Evolutionary conservation across 2,329 filamentous ascomycete species (phyloP).

Genomic region (Xylariaceae sp.): DNA sequence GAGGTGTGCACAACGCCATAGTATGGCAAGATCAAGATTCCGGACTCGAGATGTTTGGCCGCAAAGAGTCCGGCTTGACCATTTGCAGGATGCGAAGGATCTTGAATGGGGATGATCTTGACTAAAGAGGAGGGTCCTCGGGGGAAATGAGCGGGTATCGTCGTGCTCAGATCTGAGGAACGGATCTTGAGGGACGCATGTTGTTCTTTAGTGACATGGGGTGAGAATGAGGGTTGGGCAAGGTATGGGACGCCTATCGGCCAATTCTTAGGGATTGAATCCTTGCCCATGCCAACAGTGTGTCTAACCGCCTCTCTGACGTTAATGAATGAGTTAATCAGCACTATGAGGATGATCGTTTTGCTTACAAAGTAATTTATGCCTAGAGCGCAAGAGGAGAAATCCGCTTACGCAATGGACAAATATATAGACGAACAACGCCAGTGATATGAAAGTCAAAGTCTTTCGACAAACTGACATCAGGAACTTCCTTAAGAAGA

Average conservation of each 20-base stretch:
- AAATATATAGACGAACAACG: too few relatives aligned
- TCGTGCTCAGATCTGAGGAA: constrained; percentile 25
- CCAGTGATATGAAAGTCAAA: too few relatives aligned
- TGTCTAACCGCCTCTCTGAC: too few relatives aligned
- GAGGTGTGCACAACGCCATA: constrained; percentile 54
- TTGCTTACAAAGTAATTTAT: too few relatives aligned
- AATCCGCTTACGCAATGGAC: too few relatives aligned
- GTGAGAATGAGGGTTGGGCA: constrained; percentile 44
- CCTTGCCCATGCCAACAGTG: constrained; percentile 31
- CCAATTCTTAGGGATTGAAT: constrained; percentile 53
- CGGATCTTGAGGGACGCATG: constrained; percentile 35
- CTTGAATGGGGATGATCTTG: constrained; percentile 50
- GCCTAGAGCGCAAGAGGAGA: too few relatives aligned
- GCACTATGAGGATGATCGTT: too few relatives aligned
- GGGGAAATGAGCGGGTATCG: constrained; percentile 34
- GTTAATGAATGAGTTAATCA: too few relatives aligned
- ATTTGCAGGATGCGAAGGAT: constrained; percentile 51
- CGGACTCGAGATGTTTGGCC: constrained; percentile 47
- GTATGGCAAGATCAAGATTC: constrained; percentile 58
- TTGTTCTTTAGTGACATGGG: constrained; percentile 41
- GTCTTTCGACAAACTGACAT: too few relatives aligned
- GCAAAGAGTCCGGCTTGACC: constrained; percentile 61
- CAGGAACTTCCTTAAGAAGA: too few relatives aligned
- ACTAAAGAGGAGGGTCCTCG: constrained; percentile 47
- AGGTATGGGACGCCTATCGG: constrained; percentile 51